Evolutionary conservation across 176 grass and related monocot species (phyloP), one percentile per base, ranked within the genome.

Genomic region (Zoysia japonica): DNA sequence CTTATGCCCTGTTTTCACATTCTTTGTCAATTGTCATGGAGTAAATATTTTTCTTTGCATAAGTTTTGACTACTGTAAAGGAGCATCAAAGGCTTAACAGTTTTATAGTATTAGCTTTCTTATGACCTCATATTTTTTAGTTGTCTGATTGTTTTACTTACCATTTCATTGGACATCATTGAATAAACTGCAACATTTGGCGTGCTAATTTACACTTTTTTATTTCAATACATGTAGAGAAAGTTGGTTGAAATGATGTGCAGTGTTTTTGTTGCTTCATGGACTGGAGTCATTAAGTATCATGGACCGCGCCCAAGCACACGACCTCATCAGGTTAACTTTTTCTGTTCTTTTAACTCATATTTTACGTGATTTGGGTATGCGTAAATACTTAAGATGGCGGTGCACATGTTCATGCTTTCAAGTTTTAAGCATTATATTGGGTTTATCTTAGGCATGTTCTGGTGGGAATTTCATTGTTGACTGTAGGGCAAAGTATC

Each of bases 171-270:
- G 61, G 15, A 56, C 57, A 85, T 73, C 36, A 54, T 61, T 64
- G 16, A 39, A 61, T 80, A 11, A 7, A 70, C 76, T 89, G 10
- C 7, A 65, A 80, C 11, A 64, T 79, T 9, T 67, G 47, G 6
- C 55, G 42, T 35, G 74, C 53, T 75, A 78, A 56, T 38, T 54
- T 78, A 52, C 47, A 44, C 69, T 68, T 8, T 66, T 78, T 61
- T 82, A 36, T 76, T 74, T 77, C 43, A 64, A 61, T 87, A 43
- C 75, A 65, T 83, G 44, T 62, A 99, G 96, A 91, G 96, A 85
- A 95, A 91, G 68, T 72, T 99, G 68, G 96, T 99, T 76, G 96
- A 93, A 80, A 99, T 99, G 96, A 99, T 99, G 82, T 99, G 96
- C 76, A 93, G 90, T 85, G 88, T 89, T 54, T 94, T 94, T 87